Conservation (phyloP, 2,329 filamentous ascomycete genomes). For the Aspergillus fijiensis region DNA sequence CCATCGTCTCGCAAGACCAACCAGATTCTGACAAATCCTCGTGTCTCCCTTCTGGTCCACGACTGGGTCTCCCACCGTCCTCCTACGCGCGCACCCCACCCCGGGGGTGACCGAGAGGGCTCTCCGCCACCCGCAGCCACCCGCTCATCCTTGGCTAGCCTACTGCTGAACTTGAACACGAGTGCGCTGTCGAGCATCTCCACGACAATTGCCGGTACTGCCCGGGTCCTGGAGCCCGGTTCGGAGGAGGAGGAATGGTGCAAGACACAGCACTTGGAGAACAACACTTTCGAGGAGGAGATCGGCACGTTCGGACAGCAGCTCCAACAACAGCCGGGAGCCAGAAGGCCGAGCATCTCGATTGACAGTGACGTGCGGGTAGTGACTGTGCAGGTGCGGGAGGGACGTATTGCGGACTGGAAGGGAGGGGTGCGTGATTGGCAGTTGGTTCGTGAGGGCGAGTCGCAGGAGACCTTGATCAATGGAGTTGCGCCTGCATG, state of each 20-base stretch:
- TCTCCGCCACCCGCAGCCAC: conserved; percentile 62
- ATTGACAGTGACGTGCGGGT: conserved; percentile 77
- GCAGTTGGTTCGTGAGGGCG: conserved; percentile 43
- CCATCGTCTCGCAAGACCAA: conserved; percentile 68
- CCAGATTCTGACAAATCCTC: conserved; percentile 80
- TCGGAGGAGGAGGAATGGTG: conserved; percentile 84
- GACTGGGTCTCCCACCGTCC: conserved; percentile 96
- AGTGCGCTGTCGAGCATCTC: conserved; percentile 84
- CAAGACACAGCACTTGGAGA: conserved; percentile 78
- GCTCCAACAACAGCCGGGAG: conserved; percentile 28
- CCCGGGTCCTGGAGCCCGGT: conserved; percentile 68
- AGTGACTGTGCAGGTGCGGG: conserved; percentile 78
- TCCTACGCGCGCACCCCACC: conserved; percentile 62
- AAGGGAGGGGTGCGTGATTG: conserved; percentile 91
- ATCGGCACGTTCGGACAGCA: conserved; percentile 44
- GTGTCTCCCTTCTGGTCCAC: conserved; percentile 91
- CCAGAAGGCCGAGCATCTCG: conserved; percentile 57
- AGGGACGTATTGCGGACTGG: conserved; percentile 89
- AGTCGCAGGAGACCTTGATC: conserved; percentile 23
- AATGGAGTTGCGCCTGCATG: conserved; percentile 27
- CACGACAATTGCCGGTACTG: conserved; percentile 89
- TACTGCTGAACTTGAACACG: conserved; percentile 89
- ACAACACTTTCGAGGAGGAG: conserved; percentile 77
- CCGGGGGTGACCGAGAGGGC: conserved; percentile 57
- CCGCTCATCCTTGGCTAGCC: conserved; percentile 72